Evolutionary conservation across 2,329 filamentous ascomycete genomes (phyloP).

Genomic region (Fusarium sp.): DNA sequence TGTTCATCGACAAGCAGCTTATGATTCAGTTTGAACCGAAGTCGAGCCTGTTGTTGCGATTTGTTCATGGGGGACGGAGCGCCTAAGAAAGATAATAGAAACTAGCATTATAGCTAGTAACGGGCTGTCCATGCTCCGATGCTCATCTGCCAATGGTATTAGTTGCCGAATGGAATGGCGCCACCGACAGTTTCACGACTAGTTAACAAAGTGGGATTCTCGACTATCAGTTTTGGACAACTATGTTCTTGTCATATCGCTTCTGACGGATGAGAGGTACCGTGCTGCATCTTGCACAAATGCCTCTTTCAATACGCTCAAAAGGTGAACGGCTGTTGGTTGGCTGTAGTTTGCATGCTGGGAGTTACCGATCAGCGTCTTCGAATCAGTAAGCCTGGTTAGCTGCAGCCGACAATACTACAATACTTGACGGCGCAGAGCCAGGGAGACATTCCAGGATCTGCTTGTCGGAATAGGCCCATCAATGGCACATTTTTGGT

Average conservation of each 20-base stretch:
- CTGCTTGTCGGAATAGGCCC: constrained; percentile 10
- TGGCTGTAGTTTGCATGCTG: neutral
- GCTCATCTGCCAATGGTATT: constrained; percentile 21
- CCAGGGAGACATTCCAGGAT: constrained; percentile 13
- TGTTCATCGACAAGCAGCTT: neutral
- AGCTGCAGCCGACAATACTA: neutral
- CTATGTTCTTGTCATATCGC: neutral
- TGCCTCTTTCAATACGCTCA: neutral
- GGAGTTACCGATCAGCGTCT: neutral
- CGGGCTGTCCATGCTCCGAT: constrained; percentile 19
- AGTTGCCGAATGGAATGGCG: constrained; percentile 36
- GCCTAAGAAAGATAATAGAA: constrained; percentile 1
- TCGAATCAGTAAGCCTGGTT: neutral
- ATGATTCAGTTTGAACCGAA: neutral
- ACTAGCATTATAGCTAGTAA: constrained; percentile 27
- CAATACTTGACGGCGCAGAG: constrained; percentile 1
- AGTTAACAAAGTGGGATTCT: constrained; percentile 21
- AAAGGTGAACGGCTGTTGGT: neutral
- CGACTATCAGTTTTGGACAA: neutral
- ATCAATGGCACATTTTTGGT: constrained; percentile 24
- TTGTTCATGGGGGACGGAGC: constrained; percentile 1
- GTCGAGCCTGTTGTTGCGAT: neutral
- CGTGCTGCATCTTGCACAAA: neutral
- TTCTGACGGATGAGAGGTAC: constrained; percentile 7
- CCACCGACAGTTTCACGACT: constrained; percentile 23